Conservation (phyloP, 805 yeast genomes). For the Candida nemodendra region DNA sequence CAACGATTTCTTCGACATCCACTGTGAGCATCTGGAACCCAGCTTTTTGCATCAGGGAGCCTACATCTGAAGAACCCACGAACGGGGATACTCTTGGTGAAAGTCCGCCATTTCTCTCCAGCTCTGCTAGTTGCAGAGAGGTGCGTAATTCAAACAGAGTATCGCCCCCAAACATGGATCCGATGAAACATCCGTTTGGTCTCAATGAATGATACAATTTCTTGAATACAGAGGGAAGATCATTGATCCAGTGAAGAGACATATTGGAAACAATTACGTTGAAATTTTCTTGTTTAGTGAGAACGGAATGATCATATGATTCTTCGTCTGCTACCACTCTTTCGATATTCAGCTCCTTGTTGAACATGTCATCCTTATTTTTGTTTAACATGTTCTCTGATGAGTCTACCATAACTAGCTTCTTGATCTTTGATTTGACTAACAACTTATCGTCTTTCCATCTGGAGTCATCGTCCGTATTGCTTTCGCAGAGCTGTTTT, state of each 20-base stretch:
- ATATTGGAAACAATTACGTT: constrained; percentile 75
- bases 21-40: constrained; percentile 79
- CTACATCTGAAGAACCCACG: constrained; percentile 75
- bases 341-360: constrained; percentile 43
- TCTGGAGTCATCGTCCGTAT: constrained; percentile 38
- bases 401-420: constrained; percentile 67
- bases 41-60: constrained; percentile 67
- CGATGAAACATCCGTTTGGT: constrained; percentile 83
- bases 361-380: constrained; percentile 46
- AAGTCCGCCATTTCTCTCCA: constrained; percentile 75
- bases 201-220: constrained; percentile 57
- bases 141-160: constrained; percentile 82
- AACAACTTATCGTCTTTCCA: constrained; percentile 50
- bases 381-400: constrained; percentile 51
- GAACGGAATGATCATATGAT: constrained; percentile 41
- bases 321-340: constrained; percentile 72
- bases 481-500: constrained; percentile 34
- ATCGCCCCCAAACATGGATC: constrained; percentile 80
- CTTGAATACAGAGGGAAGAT: constrained; percentile 63
- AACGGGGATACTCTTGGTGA: constrained; percentile 81
- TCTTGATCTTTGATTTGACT: constrained; percentile 52
- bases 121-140: constrained; percentile 75
- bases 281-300: constrained; percentile 41
- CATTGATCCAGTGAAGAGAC: constrained; percentile 83
- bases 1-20: constrained; percentile 80